Conservation (phyloP, 768 basidiomycete genomes). For the Macrolepiota albuminosa region DNA sequence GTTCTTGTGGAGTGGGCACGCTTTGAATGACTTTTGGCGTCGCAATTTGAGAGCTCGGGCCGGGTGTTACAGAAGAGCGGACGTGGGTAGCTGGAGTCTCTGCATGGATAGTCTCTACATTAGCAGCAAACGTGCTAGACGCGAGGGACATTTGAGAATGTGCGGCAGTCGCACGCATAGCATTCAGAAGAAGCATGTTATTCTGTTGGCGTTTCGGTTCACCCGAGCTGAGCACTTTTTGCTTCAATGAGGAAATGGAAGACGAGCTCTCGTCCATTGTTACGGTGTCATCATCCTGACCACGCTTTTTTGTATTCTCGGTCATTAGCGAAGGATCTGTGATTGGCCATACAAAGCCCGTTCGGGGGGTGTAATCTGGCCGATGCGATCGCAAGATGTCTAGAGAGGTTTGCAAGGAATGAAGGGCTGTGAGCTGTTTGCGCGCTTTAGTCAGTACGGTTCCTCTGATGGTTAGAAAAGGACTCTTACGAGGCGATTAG, state of each 20-base stretch:
- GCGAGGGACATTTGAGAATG: conserved; percentile 57
- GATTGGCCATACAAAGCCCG: conserved; percentile 84
- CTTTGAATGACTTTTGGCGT: conserved; percentile 29
- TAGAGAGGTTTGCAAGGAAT: conserved; percentile 72
- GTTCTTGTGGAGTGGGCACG: conserved; percentile 37
- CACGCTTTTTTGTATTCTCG: conserved; percentile 36
- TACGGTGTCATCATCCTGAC: conserved; percentile 21
- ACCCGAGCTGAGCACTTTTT: conserved; percentile 17
- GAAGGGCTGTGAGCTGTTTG: conserved; percentile 59
- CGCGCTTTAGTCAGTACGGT: neutral
- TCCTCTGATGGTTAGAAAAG: neutral
- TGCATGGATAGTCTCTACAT: conserved; percentile 22
- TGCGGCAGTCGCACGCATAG: conserved; percentile 74
- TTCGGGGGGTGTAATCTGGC: conserved; percentile 80
- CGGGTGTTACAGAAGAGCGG: conserved; percentile 38
- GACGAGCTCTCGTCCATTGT: conserved; percentile 12
- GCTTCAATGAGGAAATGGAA: conserved; percentile 19
- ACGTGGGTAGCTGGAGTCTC: conserved; percentile 30
- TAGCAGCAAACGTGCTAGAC: conserved; percentile 30
- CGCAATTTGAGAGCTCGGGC: conserved; percentile 27
- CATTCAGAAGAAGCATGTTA: conserved; percentile 62
- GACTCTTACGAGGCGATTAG: conserved; percentile 68
- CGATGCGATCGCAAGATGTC: conserved; percentile 67
- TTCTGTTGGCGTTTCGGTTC: conserved; percentile 59
- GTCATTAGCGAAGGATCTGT: conserved; percentile 46